Evolutionary conservation across 805 yeast species (phyloP).

Genomic region (Kazachstania taianensis): DNA sequence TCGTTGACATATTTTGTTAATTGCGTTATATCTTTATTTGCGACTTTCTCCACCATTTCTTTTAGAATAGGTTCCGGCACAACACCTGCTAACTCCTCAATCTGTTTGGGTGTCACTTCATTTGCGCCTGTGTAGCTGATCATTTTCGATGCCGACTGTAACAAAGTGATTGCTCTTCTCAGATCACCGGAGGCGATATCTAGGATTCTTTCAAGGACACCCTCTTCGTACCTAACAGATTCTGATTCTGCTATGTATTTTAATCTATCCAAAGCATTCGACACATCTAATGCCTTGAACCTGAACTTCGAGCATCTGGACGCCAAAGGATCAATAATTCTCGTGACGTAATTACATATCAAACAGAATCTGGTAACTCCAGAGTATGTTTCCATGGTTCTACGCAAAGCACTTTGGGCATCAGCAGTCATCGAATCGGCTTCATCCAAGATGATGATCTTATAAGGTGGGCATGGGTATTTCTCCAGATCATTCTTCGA

Average conservation of each 20-base stretch:
- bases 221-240: conserved; percentile 34
- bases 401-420: conserved; percentile 89
- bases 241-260: conserved; percentile 46
- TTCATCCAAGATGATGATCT: conserved; percentile 84
- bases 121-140: conserved; percentile 29
- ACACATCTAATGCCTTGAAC: conserved; percentile 66
- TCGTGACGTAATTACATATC: conserved; percentile 90
- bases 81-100: conserved; percentile 70
- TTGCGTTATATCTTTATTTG: conserved; percentile 24
- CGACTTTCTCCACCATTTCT: conserved; percentile 32
- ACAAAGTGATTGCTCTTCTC: conserved; percentile 81
- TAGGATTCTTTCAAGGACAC: conserved; percentile 53
- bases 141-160: conserved; percentile 73
- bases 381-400: conserved; percentile 90
- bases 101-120: conserved; percentile 35
- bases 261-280: conserved; percentile 61
- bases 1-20: conserved; percentile 39
- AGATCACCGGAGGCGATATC: conserved; percentile 81
- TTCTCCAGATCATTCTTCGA: conserved; percentile 51
- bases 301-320: conserved; percentile 94
- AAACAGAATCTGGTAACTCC: conserved; percentile 86
- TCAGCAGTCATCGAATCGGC: conserved; percentile 97
- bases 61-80: conserved; percentile 44
- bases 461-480: conserved; percentile 95
- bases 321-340: conserved; percentile 93